These are phyloP conservation scores for Aspergillus cristatus DNA, from an alignment of 495 filamentous ascomycete genomes.

Conservation along the genomic window DNA sequence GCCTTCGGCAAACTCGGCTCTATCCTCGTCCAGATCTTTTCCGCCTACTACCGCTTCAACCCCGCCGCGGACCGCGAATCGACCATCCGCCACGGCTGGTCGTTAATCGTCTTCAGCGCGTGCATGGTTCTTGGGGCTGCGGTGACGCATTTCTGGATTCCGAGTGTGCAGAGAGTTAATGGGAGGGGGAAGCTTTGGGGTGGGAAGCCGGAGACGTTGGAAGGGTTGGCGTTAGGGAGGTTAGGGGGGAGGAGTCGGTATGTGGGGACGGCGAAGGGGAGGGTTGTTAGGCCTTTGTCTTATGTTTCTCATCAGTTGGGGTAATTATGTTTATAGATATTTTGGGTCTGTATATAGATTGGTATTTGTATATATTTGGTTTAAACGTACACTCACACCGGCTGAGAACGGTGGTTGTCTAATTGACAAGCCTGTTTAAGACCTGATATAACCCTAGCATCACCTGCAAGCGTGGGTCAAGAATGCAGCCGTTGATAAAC, in stretches of 20 bases:
- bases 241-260: constrained; percentile 32
- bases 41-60: constrained; percentile 36
- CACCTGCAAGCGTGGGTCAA: too few relatives aligned
- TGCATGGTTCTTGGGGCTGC: constrained; percentile 39
- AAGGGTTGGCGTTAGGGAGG: constrained; percentile 30
- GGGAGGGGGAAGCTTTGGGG: constrained; percentile 25
- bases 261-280: constrained; percentile 5
- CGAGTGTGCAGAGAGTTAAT: constrained; percentile 24
- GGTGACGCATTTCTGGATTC: constrained; percentile 39
- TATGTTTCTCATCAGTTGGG: too few relatives aligned
- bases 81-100: constrained; percentile 32
- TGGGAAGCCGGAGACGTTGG: constrained; percentile 32
- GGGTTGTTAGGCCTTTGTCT: neutral
- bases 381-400: too few relatives aligned
- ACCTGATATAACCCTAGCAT: too few relatives aligned
- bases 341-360: too few relatives aligned
- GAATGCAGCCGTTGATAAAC: too few relatives aligned
- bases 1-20: constrained; percentile 49
- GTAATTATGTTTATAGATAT: too few relatives aligned
- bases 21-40: constrained; percentile 46
- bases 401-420: too few relatives aligned
- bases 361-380: too few relatives aligned
- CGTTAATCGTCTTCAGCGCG: constrained; percentile 35
- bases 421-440: too few relatives aligned
- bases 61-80: constrained; percentile 18